Evolutionary conservation across 1,284 basidiomycete genomes (phyloP).

Genomic region (Moesziomyces sp.): DNA sequence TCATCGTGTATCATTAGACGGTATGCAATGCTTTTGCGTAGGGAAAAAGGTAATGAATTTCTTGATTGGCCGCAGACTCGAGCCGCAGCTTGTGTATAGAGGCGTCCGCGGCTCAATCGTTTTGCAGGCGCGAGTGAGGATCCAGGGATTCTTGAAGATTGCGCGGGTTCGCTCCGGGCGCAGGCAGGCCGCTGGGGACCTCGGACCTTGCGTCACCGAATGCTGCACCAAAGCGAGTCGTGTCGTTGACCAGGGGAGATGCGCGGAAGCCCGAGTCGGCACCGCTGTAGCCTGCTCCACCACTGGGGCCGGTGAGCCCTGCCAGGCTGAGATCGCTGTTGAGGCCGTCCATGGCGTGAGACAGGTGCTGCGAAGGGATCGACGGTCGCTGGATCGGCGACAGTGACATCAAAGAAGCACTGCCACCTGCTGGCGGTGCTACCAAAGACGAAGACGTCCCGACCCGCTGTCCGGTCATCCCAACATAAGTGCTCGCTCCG

Average conservation of each 20-base stretch:
- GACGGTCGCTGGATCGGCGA: slow-evolving; percentile 16
- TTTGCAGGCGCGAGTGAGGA: slow-evolving; percentile 15
- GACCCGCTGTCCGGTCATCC: background rate
- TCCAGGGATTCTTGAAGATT: background rate
- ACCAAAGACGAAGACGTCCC: slow-evolving; percentile 5
- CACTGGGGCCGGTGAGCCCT: background rate
- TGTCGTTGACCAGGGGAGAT: background rate
- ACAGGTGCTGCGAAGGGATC: slow-evolving; percentile 31
- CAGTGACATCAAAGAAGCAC: slow-evolving; percentile 8
- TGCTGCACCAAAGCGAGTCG: slow-evolving; percentile 2
- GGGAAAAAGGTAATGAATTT: too few species aligned
- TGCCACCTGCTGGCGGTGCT: slow-evolving; percentile 3
- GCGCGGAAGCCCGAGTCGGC: slow-evolving; percentile 11
- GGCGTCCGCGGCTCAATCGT: background rate
- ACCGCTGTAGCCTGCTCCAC: background rate
- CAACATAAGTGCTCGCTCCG: background rate
- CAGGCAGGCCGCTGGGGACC: slow-evolving; percentile 16
- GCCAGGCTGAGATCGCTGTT: slow-evolving; percentile 7
- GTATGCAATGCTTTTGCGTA: too few species aligned
- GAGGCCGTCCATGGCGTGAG: slow-evolving; percentile 8
- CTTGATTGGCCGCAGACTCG: too few species aligned
- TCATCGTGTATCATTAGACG: too few species aligned
- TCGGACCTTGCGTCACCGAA: slow-evolving; percentile 17
- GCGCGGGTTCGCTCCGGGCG: slow-evolving; percentile 7
- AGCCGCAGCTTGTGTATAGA: too few species aligned